Base-by-base conservation (phyloP, 305 asterid species). In the Withania somnifera region DNA sequence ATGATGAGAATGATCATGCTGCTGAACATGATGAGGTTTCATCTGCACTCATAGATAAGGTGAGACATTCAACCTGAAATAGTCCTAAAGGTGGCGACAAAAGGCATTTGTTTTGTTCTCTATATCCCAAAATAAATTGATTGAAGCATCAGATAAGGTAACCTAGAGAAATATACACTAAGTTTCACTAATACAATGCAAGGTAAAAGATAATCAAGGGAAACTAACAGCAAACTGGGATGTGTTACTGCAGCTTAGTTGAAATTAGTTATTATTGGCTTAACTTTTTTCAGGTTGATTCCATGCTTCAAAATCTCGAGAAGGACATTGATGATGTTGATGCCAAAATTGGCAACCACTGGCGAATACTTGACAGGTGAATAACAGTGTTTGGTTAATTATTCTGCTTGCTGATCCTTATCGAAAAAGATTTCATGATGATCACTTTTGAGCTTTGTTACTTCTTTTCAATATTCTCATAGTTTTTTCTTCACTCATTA, bases 311-410 rank as follows among this genome's bases (percentile, higher is more conserved):
- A 58, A 97, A 92, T 84, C 97, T 97, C 81, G 98, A 97, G 87
- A 93, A 93, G 89, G 98, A 97, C 86, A 97, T 97, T 80, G 98
- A 97, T 88, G 97, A 92, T n/a, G 99, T 97, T 68, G 98, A 97
- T 90, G 96, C 94, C n/a, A 91, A 91, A 88, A 97, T 97, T 86
- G 99, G 98, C 28, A 92, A 97, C 64, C 90, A 89, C 78, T 97
- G 98, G 98, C 90, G 93, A 64, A 83, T 97, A 85, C 99, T 97
- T 84, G 99, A 95, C 85, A 92, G 99, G 99, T 97, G 64, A 80
- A 32, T 50, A 64, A 24, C 71, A 36, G 69, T 78, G 69, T 36
- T 36, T 36, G 13, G 38, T 77, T 77, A 26, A 34, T 53, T 5
- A 77, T 30, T 22, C 81, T 77, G 79, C 38, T 78, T 78, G 24